Evolutionary conservation across 352 stramenopile genomes (phyloP).

Genomic region (Phytophthora cryptogea): DNA sequence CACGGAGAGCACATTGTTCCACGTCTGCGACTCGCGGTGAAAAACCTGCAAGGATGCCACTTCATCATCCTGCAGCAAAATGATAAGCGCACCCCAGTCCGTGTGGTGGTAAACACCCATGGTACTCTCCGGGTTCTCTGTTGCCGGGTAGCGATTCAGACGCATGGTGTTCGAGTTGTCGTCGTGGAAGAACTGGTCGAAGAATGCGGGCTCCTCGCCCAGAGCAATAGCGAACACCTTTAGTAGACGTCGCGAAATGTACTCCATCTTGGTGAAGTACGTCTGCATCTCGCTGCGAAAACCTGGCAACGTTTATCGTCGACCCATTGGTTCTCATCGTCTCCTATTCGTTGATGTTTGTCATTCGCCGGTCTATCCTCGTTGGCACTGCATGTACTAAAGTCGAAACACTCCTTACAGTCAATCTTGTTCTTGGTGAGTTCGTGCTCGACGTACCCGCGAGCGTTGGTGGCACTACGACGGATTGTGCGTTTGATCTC

Average conservation of each 20-base stretch:
- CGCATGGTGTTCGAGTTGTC: constrained; percentile 89
- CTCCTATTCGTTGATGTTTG: constrained; percentile 65
- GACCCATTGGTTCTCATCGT: constrained; percentile 88
- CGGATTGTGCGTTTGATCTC: constrained; percentile 53
- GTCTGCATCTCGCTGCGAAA: constrained; percentile 54
- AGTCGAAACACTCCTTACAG: constrained; percentile 88
- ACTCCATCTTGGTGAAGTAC: constrained; percentile 52
- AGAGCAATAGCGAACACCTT: constrained; percentile 55
- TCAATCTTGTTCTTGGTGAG: constrained; percentile 58
- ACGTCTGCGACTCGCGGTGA: constrained; percentile 41
- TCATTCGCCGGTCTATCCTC: constrained; percentile 47
- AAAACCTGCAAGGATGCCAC: constrained; percentile 54
- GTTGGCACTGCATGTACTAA: constrained; percentile 36
- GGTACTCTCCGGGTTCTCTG: constrained; percentile 35
- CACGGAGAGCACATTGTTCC: constrained; percentile 45
- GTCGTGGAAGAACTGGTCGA: constrained; percentile 58
- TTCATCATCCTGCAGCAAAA: constrained; percentile 60
- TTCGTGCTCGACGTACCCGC: constrained; percentile 94
- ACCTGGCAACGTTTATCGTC: constrained; percentile 40
- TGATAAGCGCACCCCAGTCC: constrained; percentile 50
- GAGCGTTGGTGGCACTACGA: constrained; percentile 76
- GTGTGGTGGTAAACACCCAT: constrained; percentile 26
- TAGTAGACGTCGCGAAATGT: constrained; percentile 49
- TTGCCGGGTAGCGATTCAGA: constrained; percentile 91
- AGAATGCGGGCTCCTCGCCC: constrained; percentile 43